Evolutionary conservation across 2,329 filamentous ascomycete species (phyloP).

Genomic region (Aspergillus arachidicola): DNA sequence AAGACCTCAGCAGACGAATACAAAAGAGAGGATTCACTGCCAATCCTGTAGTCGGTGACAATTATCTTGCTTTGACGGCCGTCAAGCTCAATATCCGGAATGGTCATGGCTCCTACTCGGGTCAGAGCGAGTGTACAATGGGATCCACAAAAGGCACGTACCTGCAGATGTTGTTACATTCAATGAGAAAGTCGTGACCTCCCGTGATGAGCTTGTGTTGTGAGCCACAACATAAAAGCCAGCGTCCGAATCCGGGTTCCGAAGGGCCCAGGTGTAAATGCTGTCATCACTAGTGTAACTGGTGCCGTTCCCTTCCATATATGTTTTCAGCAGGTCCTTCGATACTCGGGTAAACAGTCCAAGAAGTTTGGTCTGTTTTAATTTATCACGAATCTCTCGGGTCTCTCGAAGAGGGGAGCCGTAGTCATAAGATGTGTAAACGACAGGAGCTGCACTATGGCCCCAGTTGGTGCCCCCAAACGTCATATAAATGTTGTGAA

Average conservation of each 20-base stretch:
- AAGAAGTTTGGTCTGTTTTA: constrained; percentile 59
- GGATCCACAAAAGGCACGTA: constrained; percentile 33
- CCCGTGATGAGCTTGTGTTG: constrained; percentile 47
- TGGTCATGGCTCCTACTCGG: constrained; percentile 23
- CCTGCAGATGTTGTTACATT: constrained; percentile 53
- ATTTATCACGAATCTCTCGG: constrained; percentile 55
- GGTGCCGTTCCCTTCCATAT: constrained; percentile 60
- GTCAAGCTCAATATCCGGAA: constrained; percentile 52
- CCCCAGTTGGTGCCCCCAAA: constrained; percentile 62
- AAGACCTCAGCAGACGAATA: constrained; percentile 57
- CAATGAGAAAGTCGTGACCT: constrained; percentile 50
- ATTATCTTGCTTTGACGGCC: constrained; percentile 59
- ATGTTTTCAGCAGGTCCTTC: constrained; percentile 52
- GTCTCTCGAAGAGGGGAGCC: constrained; percentile 57
- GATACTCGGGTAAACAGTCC: constrained; percentile 58
- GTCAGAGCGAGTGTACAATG: not conserved
- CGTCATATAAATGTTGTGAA: constrained; percentile 56
- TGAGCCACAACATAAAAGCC: constrained; percentile 57
- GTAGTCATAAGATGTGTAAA: constrained; percentile 53
- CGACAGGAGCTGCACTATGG: constrained; percentile 52
- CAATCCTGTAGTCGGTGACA: constrained; percentile 56
- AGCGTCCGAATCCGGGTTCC: constrained; percentile 53
- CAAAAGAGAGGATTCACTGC: constrained; percentile 47
- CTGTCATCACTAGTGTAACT: constrained; percentile 45
- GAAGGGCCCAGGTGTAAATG: constrained; percentile 56